Conservation (phyloP, 805 yeast species). For the Wickerhamiella bombiphila region DNA sequence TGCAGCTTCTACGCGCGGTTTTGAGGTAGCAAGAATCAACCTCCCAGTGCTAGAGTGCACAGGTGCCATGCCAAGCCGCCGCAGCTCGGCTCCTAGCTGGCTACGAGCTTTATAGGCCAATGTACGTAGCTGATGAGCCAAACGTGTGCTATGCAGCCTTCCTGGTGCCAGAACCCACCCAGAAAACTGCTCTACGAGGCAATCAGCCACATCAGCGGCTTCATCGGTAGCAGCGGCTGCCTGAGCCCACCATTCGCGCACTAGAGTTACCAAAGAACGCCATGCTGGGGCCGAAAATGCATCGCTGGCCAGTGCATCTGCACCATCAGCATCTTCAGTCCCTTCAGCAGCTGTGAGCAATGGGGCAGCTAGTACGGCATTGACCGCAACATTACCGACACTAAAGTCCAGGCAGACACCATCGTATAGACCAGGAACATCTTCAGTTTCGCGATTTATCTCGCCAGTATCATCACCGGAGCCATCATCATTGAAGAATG, state of each 20-base stretch:
- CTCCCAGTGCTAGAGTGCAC: slow-evolving; percentile 70
- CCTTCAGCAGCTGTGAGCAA: slow-evolving; percentile 28
- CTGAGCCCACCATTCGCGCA: slow-evolving; percentile 88
- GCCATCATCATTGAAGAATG: slow-evolving; percentile 14
- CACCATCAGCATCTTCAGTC: slow-evolving; percentile 18
- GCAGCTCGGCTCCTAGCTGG: slow-evolving; percentile 69
- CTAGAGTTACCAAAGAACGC: slow-evolving; percentile 51
- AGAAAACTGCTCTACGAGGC: slow-evolving; percentile 65
- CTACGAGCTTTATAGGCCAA: slow-evolving; percentile 67
- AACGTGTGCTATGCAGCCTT: slow-evolving; percentile 54
- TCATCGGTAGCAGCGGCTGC: slow-evolving; percentile 52
- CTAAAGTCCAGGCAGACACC: slow-evolving; percentile 67
- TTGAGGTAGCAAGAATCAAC: slow-evolving; percentile 56
- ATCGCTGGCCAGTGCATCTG: slow-evolving; percentile 51
- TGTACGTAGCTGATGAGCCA: slow-evolving; percentile 79
- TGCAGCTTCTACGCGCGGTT: slow-evolving; percentile 68
- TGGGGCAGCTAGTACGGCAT: slow-evolving; percentile 74
- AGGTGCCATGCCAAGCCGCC: slow-evolving; percentile 60
- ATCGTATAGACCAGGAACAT: slow-evolving; percentile 64
- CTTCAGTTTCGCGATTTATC: slow-evolving; percentile 18
- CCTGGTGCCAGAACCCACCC: slow-evolving; percentile 80
- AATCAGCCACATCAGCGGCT: slow-evolving; percentile 75
- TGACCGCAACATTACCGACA: slow-evolving; percentile 65
- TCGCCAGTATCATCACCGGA: neutral
- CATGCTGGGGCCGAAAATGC: slow-evolving; percentile 69